Conservation (phyloP, 306 rosid species). For the Potentilla sterilis region DNA sequence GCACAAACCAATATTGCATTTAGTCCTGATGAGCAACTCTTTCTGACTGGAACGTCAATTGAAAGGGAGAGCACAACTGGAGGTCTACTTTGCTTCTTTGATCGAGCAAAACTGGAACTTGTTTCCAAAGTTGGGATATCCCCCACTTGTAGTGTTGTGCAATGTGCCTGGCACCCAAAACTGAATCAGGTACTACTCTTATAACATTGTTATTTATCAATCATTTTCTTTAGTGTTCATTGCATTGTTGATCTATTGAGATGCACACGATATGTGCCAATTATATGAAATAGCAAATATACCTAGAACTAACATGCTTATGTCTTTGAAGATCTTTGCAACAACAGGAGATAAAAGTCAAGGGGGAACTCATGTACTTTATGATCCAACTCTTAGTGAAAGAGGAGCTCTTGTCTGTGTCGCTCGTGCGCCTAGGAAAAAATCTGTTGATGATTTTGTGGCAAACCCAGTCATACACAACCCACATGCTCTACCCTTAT, state of each 20-base stretch:
- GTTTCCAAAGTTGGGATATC: conserved; percentile 90
- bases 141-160: conserved; percentile 79
- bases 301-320: conserved; percentile 13
- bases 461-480: conserved; percentile 88
- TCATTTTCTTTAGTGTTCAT: conserved; percentile 9
- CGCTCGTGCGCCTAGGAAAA: conserved; percentile 92
- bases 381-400: conserved; percentile 85
- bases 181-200: conserved; percentile 71
- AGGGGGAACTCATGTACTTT: conserved; percentile 86
- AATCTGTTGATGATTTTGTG: conserved; percentile 82
- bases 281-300: background rate
- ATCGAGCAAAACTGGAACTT: conserved; percentile 73
- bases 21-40: conserved; percentile 88
- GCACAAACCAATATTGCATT: conserved; percentile 87
- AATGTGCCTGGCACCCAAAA: conserved; percentile 93
- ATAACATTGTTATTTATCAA: conserved; percentile 10
- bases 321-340: conserved; percentile 62
- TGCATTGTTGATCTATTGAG: background rate
- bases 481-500: conserved; percentile 88
- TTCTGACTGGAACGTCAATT: conserved; percentile 87
- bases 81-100: conserved; percentile 81
- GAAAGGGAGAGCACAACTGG: conserved; percentile 82
- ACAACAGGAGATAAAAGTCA: conserved; percentile 84
- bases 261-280: background rate
- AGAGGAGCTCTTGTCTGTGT: conserved; percentile 98